A percentile compares a stretch with the other conserved stretches of the same genome.
These are phyloP conservation scores for Gloeostereum incarnatum DNA, from an alignment of 768 basidiomycete genomes.

Conservation along the genomic window DNA sequence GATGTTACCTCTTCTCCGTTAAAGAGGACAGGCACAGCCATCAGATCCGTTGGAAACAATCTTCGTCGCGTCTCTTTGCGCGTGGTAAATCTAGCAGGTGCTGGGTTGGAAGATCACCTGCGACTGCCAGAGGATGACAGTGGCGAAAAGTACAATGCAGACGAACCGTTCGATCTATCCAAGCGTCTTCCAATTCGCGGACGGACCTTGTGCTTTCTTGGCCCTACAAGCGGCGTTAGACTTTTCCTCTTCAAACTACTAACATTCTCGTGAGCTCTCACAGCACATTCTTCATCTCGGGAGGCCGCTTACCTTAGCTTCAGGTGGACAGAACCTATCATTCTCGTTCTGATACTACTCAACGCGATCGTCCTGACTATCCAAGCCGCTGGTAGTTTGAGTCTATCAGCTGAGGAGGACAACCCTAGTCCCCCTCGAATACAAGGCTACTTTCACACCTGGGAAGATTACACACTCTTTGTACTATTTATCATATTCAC, in stretches of 20 bases:
- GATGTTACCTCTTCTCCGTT: slow-evolving; percentile 47
- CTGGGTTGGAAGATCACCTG: slow-evolving; percentile 50
- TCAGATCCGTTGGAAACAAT: slow-evolving; percentile 48
- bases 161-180: slow-evolving; percentile 35
- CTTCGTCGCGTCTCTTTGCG: slow-evolving; percentile 61
- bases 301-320: not conserved
- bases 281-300: slow-evolving; percentile 4
- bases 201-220: slow-evolving; percentile 68
- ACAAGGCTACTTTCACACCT: slow-evolving; percentile 84
- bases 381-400: slow-evolving; percentile 60
- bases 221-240: slow-evolving; percentile 57
- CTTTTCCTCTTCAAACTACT: slow-evolving; percentile 59
- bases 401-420: slow-evolving; percentile 35
- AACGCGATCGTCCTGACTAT: slow-evolving; percentile 80
- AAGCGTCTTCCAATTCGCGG: slow-evolving; percentile 56
- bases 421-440: slow-evolving; percentile 28
- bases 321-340: slow-evolving; percentile 84
- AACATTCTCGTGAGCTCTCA: slow-evolving; percentile 52
- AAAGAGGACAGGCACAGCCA: slow-evolving; percentile 48
- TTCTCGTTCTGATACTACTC: slow-evolving; percentile 75
- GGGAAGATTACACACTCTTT: slow-evolving; percentile 90
- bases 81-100: slow-evolving; percentile 68
- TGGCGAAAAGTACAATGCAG: slow-evolving; percentile 20
- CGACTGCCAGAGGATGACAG: slow-evolving; percentile 41
- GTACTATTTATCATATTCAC: slow-evolving; percentile 82